Conservation (phyloP, 768 basidiomycete species). For the Lentinula aciculospora region DNA sequence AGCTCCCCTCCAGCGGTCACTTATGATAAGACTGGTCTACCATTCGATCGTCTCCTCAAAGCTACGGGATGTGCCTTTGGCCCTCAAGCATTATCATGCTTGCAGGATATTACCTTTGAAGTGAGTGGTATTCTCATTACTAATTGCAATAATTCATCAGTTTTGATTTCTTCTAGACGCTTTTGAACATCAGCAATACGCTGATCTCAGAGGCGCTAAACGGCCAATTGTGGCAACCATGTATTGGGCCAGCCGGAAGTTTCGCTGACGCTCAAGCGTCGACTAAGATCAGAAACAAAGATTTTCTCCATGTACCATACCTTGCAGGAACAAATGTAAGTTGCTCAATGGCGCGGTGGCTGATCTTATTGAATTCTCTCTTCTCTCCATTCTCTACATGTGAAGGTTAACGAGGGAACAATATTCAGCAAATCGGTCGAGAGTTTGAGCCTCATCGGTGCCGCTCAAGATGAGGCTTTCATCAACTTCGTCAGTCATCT, state of each 20-base stretch:
- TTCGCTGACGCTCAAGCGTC: conserved; percentile 43
- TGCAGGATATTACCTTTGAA: conserved; percentile 39
- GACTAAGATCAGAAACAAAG: conserved; percentile 33
- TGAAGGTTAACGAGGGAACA: conserved; percentile 50
- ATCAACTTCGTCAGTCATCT: conserved; percentile 40
- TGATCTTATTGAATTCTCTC: too few relatives aligned
- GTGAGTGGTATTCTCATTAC: conserved; percentile 18
- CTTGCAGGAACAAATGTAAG: conserved; percentile 53
- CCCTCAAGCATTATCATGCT: conserved; percentile 32
- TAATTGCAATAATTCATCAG: neutral
- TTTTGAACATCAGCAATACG: conserved; percentile 40
- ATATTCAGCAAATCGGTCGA: conserved; percentile 33
- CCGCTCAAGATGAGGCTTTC: conserved; percentile 38
- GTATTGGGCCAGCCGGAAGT: conserved; percentile 47
- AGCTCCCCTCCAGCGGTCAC: conserved; percentile 37
- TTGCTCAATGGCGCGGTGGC: too few relatives aligned
- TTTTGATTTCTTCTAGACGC: conserved; percentile 25
- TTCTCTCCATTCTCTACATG: conserved; percentile 15
- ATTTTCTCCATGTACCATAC: conserved; percentile 49
- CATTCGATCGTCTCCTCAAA: conserved; percentile 39
- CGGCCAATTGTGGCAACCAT: conserved; percentile 50
- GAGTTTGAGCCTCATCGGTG: conserved; percentile 30
- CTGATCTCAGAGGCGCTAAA: conserved; percentile 44
- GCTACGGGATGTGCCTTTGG: conserved; percentile 42
- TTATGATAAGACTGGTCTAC: conserved; percentile 47